These are phyloP conservation scores for Cardamine resedifolia DNA, from an alignment of 345 rosid species.

Conservation along the genomic window DNA sequence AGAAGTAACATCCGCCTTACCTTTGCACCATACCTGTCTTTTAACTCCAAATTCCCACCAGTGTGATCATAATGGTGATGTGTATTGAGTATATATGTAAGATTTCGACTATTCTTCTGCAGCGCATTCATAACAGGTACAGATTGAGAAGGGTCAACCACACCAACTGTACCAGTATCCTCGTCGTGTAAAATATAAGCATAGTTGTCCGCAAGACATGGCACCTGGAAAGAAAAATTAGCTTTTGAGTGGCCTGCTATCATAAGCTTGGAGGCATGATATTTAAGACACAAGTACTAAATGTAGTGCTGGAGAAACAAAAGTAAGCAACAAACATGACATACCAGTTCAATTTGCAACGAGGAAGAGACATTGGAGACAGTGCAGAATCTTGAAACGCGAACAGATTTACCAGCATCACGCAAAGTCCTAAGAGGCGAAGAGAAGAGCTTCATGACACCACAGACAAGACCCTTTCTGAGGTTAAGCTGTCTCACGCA, in stretches of 20 bases:
- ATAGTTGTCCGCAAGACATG: constrained; percentile 87
- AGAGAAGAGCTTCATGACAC: constrained; percentile 56
- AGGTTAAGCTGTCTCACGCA: constrained; percentile 72
- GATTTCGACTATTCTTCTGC: constrained; percentile 61
- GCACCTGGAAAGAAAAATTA: constrained; percentile 55
- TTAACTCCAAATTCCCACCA: constrained; percentile 84
- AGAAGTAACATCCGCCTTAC: constrained; percentile 43
- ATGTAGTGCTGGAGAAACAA: background rate
- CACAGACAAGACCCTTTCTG: constrained; percentile 67
- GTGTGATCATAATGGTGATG: constrained; percentile 96
- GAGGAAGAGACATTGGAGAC: constrained; percentile 58
- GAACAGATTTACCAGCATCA: constrained; percentile 63
- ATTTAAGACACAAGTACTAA: background rate
- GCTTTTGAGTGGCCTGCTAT: background rate
- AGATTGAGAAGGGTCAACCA: constrained; percentile 96
- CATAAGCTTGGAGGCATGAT: background rate
- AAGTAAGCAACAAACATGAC: too few species aligned
- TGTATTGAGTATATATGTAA: constrained; percentile 85
- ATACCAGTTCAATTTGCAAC: constrained; percentile 82
- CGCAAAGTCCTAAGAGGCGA: constrained; percentile 67
- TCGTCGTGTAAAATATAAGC: constrained; percentile 88
- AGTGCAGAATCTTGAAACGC: constrained; percentile 80
- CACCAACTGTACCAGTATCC: constrained; percentile 96
- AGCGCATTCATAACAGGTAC: constrained; percentile 69
- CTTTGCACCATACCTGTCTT: constrained; percentile 95